These are phyloP conservation scores for Leishmania mexicana DNA, from an alignment of 208 protist genomes.

Conservation along the genomic window DNA sequence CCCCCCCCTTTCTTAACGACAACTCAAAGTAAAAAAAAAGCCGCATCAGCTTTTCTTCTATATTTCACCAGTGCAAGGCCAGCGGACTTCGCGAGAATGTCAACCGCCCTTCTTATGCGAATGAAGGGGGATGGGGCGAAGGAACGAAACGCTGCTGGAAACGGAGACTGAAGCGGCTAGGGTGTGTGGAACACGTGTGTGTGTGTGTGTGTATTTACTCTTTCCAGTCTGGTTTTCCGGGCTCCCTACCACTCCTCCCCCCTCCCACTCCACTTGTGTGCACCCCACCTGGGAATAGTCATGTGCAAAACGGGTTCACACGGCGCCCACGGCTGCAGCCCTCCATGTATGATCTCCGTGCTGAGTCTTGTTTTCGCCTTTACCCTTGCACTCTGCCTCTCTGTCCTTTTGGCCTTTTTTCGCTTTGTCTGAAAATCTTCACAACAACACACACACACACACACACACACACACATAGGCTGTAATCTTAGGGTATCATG, in stretches of 20 bases:
- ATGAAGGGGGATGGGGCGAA: background rate
- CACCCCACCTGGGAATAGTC: background rate
- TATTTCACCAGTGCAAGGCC: background rate
- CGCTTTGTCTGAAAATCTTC: background rate
- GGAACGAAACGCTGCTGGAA: background rate
- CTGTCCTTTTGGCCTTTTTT: conserved; percentile 4
- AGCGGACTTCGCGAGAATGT: background rate
- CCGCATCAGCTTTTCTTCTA: background rate
- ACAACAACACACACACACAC: background rate
- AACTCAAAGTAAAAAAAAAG: background rate
- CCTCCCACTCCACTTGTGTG: background rate
- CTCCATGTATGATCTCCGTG: background rate
- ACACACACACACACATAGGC: conserved; percentile 1
- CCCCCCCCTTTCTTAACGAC: background rate
- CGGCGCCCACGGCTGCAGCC: background rate
- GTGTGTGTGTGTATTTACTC: background rate
- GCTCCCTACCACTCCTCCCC: background rate
- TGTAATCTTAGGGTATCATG: conserved; percentile 35
- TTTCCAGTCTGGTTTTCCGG: background rate
- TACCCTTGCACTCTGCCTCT: background rate
- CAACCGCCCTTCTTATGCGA: background rate
- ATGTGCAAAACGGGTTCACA: background rate
- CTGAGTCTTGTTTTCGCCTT: background rate
- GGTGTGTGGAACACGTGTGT: background rate
- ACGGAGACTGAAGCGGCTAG: background rate